Conservation (phyloP, 1,284 basidiomycete species). For the Mrakiaceae sp. region DNA sequence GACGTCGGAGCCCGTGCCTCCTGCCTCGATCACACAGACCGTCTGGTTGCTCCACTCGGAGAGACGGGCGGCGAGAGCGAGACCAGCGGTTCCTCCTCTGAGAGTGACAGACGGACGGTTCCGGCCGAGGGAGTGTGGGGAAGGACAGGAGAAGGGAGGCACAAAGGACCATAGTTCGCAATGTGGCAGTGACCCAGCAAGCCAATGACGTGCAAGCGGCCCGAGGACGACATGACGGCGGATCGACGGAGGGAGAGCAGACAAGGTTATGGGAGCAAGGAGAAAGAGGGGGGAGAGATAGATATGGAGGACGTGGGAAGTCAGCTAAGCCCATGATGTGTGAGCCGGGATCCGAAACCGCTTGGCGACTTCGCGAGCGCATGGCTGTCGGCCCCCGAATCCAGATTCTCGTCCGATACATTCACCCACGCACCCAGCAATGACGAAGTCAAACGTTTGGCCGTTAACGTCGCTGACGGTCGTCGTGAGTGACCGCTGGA, state of each 20-base stretch:
- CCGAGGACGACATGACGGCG: neutral
- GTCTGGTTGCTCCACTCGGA: conserved; percentile 55
- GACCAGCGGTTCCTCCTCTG: conserved; percentile 60
- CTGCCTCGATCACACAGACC: conserved; percentile 62
- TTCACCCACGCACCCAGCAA: conserved; percentile 25
- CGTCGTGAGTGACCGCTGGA: conserved; percentile 20
- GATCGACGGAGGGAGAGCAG: neutral
- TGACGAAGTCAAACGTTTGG: conserved; percentile 32
- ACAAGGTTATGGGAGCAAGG: neutral
- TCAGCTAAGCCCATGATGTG: neutral
- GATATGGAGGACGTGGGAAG: neutral
- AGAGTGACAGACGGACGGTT: conserved; percentile 19
- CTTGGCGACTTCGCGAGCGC: too few species aligned
- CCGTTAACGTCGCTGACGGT: conserved; percentile 23
- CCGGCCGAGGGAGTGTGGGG: neutral
- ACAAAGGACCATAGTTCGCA: neutral
- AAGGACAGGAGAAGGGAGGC: neutral
- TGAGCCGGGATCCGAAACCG: neutral
- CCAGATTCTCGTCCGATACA: too few species aligned
- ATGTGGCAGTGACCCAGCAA: neutral
- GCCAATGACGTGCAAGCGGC: neutral
- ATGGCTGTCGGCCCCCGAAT: too few species aligned
- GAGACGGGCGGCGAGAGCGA: conserved; percentile 59
- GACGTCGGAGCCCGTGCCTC: conserved; percentile 47
- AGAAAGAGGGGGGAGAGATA: neutral